Evolutionary conservation across 2,329 filamentous ascomycete genomes (phyloP), one percentile per base, ranked within the genome.

Genomic region (Elsinoe australis): DNA sequence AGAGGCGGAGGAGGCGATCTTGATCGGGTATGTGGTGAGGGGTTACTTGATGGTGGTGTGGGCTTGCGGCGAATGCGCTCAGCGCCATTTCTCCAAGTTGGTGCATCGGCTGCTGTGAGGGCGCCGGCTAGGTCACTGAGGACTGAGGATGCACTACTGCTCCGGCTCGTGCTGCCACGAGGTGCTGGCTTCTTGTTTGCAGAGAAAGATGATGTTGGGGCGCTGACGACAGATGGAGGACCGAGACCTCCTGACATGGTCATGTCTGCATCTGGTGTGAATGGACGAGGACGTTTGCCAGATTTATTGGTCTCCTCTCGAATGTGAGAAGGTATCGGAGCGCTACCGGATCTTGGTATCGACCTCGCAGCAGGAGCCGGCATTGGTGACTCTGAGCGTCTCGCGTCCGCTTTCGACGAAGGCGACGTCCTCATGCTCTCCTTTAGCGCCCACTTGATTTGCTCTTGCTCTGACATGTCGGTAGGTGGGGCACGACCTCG

Each of bases 391-490:
- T 19, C 33, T 29, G 45, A 48, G 17, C 34, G 32, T 10, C 32
- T 26, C 10, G 33, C 21, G 3, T 24, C 17, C 36, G 35, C 17
- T 42, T 31, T 33, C 17, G 28, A 42, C 4, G 52, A 34, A 12
- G 19, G 24, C 9, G 12, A n/a, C 2, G 26, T 50, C 15, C 49
- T 49, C 15, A 56, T 52, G 45, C 63, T 65, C 21, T 63, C 59
- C 39, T 61, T 53, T 50, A 66, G 51, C 4, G 63, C 63, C 63
- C 63, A 66, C 38, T 55, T 58, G 53, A 65, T 49, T 49, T 66
- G 63, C 39, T 66, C 62, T 19, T 65, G 62, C 49, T 66, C 63
- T 35, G 55, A 60, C 24, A 21, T 33, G 48, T 6, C 53, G 50
- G 19, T 38, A 47, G 18, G 49, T 49, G 55, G 18, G 26, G 21